Percentiles rank a stretch among this genome's conserved stretches.
phyloP scores from a whole-genome alignment of 805 yeast species.

The Debaryomyces hansenii region DNA sequence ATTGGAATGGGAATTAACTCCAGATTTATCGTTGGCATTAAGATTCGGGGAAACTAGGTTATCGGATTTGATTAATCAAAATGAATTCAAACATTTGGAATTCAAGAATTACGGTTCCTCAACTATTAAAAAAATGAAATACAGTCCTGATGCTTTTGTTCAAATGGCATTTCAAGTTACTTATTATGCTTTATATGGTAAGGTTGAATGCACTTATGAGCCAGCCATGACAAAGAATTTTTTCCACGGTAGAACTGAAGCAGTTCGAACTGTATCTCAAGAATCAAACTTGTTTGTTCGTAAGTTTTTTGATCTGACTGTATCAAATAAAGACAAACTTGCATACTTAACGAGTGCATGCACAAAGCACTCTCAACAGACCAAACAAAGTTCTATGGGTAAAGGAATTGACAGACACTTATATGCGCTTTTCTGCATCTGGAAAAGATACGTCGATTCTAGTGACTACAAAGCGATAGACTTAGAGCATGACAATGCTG shows the following conservation, averaged over 20 bases:
- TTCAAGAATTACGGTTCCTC: constrained; percentile 73
- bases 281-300: constrained; percentile 82
- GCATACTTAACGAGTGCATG: constrained; percentile 68
- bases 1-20: constrained; percentile 82
- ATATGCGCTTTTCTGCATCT: constrained; percentile 82
- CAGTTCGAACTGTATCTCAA: constrained; percentile 78
- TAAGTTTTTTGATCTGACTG: constrained; percentile 70
- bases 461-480: constrained; percentile 14
- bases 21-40: constrained; percentile 72
- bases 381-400: constrained; percentile 70
- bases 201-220: constrained; percentile 90
- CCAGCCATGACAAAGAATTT: constrained; percentile 94
- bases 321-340: constrained; percentile 59
- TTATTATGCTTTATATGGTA: constrained; percentile 87
- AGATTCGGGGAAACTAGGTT: constrained; percentile 90
- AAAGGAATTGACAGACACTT: constrained; percentile 91
- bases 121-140: constrained; percentile 77
- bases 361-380: constrained; percentile 61
- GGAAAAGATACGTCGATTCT: constrained; percentile 62
- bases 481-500: constrained; percentile 21
- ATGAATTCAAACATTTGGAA: constrained; percentile 80
- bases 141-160: constrained; percentile 91
- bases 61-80: constrained; percentile 83
- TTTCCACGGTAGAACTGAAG: constrained; percentile 91
- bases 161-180: constrained; percentile 95